These are phyloP conservation scores for Hymenoscyphus albidus DNA, from an alignment of 2,329 filamentous ascomycete genomes.

Conservation along the genomic window DNA sequence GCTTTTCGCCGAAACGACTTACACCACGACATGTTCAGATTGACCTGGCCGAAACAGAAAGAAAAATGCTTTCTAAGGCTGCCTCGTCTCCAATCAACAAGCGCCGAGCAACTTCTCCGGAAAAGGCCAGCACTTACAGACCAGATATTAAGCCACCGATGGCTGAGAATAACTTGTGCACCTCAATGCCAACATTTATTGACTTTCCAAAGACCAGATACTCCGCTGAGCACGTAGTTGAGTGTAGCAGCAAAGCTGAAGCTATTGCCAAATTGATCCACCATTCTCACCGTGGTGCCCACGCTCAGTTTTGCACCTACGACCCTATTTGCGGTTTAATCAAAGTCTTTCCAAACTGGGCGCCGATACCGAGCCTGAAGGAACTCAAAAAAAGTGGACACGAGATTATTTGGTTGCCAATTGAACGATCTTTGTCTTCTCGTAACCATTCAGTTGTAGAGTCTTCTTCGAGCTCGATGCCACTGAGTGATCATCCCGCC, in stretches of 20 bases:
- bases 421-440: not conserved
- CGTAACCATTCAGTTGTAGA: not conserved
- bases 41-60: not conserved
- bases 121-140: not conserved
- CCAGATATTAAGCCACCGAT: not conserved
- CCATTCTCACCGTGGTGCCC: constrained; percentile 16
- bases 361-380: constrained; percentile 12
- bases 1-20: not conserved
- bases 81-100: not conserved
- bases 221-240: constrained; percentile 9
- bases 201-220: constrained; percentile 20
- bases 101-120: not conserved
- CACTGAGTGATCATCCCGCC: not conserved
- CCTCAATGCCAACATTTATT: constrained; percentile 12
- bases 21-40: not conserved
- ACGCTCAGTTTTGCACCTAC: constrained; percentile 22
- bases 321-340: constrained; percentile 12
- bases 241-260: constrained; percentile 16
- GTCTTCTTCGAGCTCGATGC: not conserved
- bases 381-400: constrained; percentile 15
- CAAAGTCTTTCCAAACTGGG: constrained; percentile 14
- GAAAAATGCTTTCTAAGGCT: not conserved
- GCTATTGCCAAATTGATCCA: constrained; percentile 21
- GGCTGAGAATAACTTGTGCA: not conserved
- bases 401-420: constrained; percentile 18